phyloP scores from a whole-genome alignment of 805 yeast genomes.

The Yarrowia sp. region DNA sequence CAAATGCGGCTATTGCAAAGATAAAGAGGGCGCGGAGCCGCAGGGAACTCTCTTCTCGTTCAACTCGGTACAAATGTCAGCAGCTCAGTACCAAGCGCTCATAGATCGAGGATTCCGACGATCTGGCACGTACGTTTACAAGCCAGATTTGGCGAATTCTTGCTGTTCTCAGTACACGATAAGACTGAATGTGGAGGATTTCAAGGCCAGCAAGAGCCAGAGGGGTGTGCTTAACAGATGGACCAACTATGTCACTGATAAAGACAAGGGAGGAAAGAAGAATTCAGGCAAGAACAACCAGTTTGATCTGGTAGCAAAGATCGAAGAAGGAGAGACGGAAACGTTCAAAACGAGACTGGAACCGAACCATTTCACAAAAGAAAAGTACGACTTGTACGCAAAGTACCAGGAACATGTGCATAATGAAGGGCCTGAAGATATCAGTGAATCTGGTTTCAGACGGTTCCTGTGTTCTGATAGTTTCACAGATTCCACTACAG shows the following conservation, averaged over 20 bases:
- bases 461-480: slow-evolving; percentile 68
- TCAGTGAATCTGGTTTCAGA: slow-evolving; percentile 58
- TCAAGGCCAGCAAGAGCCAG: slow-evolving; percentile 68
- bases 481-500: background rate
- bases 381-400: slow-evolving; percentile 60
- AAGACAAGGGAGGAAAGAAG: slow-evolving; percentile 41
- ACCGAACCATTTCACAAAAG: slow-evolving; percentile 59
- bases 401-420: slow-evolving; percentile 78
- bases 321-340: slow-evolving; percentile 53
- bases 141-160: slow-evolving; percentile 69
- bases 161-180: slow-evolving; percentile 86
- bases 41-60: slow-evolving; percentile 21
- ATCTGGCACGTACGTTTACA: slow-evolving; percentile 72
- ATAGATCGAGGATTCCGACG: slow-evolving; percentile 73
- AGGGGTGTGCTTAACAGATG: slow-evolving; percentile 71
- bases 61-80: slow-evolving; percentile 16
- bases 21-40: slow-evolving; percentile 11
- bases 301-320: slow-evolving; percentile 50
- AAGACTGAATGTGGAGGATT: slow-evolving; percentile 59
- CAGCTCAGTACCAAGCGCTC: slow-evolving; percentile 22
- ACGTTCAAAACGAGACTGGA: slow-evolving; percentile 52
- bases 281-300: slow-evolving; percentile 41
- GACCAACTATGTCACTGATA: slow-evolving; percentile 43
- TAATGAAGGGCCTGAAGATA: slow-evolving; percentile 57
- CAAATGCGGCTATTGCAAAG: slow-evolving; percentile 34